Evolutionary conservation across 2,329 filamentous ascomycete species (phyloP).

Genomic region (Fusarium miscanthi): DNA sequence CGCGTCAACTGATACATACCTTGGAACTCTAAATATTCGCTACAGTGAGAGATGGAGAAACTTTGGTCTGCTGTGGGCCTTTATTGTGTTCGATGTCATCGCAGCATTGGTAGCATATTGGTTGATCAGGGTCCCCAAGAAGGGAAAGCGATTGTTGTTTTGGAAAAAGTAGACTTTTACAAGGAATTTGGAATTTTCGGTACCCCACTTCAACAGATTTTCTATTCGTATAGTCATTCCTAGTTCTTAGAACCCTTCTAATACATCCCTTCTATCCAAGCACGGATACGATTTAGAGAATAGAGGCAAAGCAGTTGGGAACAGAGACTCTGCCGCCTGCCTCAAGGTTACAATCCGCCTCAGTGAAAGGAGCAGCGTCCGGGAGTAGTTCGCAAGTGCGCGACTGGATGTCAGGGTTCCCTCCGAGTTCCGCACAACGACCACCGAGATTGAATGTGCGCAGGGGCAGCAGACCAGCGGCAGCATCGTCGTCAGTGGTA

Average conservation of each 20-base stretch:
- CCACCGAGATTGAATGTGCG: not conserved
- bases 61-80: constrained; percentile 65
- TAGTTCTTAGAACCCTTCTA: rapidly evolving
- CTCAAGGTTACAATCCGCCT: rapidly evolving
- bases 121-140: constrained; percentile 21
- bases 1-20: constrained; percentile 45
- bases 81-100: constrained; percentile 61
- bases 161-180: not conserved
- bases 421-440: not conserved
- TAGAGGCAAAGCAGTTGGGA: not conserved
- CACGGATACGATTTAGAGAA: not conserved
- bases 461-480: not conserved
- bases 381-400: not conserved
- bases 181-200: too few species aligned
- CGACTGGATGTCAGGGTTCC: not conserved
- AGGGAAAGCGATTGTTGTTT: not conserved
- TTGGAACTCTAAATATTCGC: constrained; percentile 54
- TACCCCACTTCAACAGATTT: not conserved
- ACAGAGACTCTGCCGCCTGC: not conserved
- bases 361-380: not conserved
- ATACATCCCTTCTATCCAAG: too few species aligned
- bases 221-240: not conserved
- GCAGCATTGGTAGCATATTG: constrained; percentile 48
- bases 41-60: constrained; percentile 66
- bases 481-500: not conserved